Evolutionary conservation across 2,329 filamentous ascomycete genomes (phyloP).

Genomic region (Alternaria angustiovoidea): DNA sequence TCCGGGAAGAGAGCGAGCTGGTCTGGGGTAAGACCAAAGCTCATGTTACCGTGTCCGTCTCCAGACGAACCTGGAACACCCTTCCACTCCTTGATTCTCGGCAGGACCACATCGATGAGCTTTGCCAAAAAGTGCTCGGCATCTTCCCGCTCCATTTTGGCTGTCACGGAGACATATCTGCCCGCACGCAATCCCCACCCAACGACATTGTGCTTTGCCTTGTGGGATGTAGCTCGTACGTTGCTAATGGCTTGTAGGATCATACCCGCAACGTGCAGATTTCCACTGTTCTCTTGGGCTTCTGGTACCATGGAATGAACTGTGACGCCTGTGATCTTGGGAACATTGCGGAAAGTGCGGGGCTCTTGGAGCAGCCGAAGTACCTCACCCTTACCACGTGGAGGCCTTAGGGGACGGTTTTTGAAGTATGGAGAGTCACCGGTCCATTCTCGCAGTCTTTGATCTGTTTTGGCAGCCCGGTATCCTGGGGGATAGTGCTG

Average conservation of each 20-base stretch:
- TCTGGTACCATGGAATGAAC: conserved; percentile 77
- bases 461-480: conserved; percentile 62
- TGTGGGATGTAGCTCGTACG: conserved; percentile 73
- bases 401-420: conserved; percentile 84
- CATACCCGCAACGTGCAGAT: conserved; percentile 83
- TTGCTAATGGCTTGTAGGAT: conserved; percentile 87
- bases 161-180: conserved; percentile 77
- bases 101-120: conserved; percentile 86
- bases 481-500: conserved; percentile 84
- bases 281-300: conserved; percentile 73
- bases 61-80: conserved; percentile 80
- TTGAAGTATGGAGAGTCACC: conserved; percentile 93
- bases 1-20: conserved; percentile 88
- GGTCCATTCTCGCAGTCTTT: conserved; percentile 84
- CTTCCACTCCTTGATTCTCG: conserved; percentile 94
- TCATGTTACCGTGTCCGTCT: conserved; percentile 87
- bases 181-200: conserved; percentile 78
- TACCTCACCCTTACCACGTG: conserved; percentile 76
- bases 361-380: conserved; percentile 73
- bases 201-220: conserved; percentile 73
- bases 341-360: conserved; percentile 82
- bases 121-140: conserved; percentile 94
- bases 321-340: conserved; percentile 80
- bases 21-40: conserved; percentile 78
- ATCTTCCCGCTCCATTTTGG: conserved; percentile 77